These are phyloP conservation scores for Thielaviopsis musarum DNA, from an alignment of 2,329 filamentous ascomycete genomes.

Conservation along the genomic window DNA sequence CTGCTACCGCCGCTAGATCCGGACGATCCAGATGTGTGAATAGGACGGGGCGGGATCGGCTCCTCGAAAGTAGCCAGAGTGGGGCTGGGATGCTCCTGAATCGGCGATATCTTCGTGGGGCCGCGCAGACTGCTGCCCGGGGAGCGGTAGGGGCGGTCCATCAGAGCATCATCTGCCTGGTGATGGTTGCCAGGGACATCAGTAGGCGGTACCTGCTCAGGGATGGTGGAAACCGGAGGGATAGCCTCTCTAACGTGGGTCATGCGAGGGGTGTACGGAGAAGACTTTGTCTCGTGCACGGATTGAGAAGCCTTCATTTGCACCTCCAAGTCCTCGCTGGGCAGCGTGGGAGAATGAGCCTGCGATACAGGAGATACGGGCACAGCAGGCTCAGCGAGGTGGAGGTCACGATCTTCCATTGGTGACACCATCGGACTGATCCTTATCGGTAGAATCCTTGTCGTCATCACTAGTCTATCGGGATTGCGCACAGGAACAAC, in stretches of 20 bases:
- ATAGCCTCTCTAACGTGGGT: not conserved
- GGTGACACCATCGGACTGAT: not conserved
- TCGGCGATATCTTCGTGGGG: constrained; percentile 10
- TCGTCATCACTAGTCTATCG: constrained; percentile 6
- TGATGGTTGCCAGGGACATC: not conserved
- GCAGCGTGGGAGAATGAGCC: constrained; percentile 10
- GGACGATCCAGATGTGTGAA: constrained; percentile 34
- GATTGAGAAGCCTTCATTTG: constrained; percentile 5
- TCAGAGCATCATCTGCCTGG: constrained; percentile 18
- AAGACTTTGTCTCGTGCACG: not conserved
- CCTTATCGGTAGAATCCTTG: constrained; percentile 3
- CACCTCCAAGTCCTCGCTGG: constrained; percentile 4
- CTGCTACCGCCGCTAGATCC: constrained; percentile 33
- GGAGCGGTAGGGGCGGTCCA: constrained; percentile 7
- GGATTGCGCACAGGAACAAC: constrained; percentile 3
- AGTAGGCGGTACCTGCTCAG: not conserved
- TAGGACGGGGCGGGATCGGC: constrained; percentile 18
- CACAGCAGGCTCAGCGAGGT: constrained; percentile 3
- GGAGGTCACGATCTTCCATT: not conserved
- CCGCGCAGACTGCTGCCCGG: not conserved
- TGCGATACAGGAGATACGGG: not conserved
- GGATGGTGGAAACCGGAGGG: not conserved
- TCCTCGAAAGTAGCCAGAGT: constrained; percentile 2
- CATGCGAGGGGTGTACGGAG: constrained; percentile 1
- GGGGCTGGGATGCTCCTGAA: constrained; percentile 12